Percentiles rank a stretch among this genome's conserved stretches.
These are phyloP conservation scores for Pseudocercospora pini-densiflorae DNA, from an alignment of 2,329 filamentous ascomycete genomes.

Conservation along the genomic window DNA sequence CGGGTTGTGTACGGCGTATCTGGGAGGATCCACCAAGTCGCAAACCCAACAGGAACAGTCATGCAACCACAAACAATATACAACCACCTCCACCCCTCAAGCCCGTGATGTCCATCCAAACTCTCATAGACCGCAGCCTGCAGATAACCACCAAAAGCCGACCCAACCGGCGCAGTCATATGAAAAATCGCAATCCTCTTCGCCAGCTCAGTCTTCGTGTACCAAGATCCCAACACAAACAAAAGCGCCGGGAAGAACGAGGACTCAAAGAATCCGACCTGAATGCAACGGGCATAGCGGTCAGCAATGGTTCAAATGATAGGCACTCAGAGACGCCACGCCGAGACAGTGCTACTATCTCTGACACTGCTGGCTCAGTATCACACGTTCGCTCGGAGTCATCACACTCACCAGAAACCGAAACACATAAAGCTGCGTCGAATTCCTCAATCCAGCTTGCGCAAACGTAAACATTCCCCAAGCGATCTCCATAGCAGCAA, in stretches of 20 bases:
- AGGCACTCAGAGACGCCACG: too few relatives aligned
- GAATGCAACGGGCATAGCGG: too few relatives aligned
- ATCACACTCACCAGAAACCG: constrained; percentile 16
- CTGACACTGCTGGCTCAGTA: too few relatives aligned
- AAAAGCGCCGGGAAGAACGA: constrained; percentile 8
- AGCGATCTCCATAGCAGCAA: constrained; percentile 7
- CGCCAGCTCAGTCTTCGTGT: constrained; percentile 17
- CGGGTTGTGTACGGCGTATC: constrained; percentile 31
- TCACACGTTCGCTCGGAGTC: too few relatives aligned
- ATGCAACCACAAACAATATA: constrained; percentile 53
- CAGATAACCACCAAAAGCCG: constrained; percentile 15
- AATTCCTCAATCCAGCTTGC: constrained; percentile 15
- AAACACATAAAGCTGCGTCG: constrained; percentile 17
- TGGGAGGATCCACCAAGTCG: constrained; percentile 61
- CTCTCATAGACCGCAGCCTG: constrained; percentile 19
- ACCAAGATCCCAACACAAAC: constrained; percentile 25
- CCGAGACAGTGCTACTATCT: too few relatives aligned
- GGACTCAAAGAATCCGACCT: constrained; percentile 19
- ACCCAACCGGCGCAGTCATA: constrained; percentile 17
- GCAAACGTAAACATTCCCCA: constrained; percentile 18
- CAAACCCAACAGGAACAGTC: constrained; percentile 57
- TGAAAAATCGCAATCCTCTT: constrained; percentile 20
- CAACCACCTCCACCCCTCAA: constrained; percentile 23
- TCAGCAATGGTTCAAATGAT: too few relatives aligned
- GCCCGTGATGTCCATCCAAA: constrained; percentile 14